These are phyloP conservation scores for Pyrrhoderma noxium DNA, from an alignment of 1,284 basidiomycete species.

Conservation along the genomic window DNA sequence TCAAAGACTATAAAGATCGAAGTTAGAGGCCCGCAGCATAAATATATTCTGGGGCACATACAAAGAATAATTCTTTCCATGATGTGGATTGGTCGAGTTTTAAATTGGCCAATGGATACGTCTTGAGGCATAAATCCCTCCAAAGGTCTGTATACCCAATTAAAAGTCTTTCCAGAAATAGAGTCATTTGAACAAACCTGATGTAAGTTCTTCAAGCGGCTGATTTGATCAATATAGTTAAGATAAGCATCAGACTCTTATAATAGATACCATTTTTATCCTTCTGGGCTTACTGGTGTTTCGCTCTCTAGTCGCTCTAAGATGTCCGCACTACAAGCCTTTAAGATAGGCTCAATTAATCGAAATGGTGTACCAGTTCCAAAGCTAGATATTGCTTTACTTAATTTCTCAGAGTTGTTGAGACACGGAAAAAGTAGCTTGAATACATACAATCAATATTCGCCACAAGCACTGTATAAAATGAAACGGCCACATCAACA, in stretches of 20 bases:
- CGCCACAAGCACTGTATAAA: constrained; percentile 12
- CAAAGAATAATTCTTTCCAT: constrained; percentile 66
- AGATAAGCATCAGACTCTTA: constrained; percentile 3
- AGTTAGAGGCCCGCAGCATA: neutral
- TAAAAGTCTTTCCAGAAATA: constrained; percentile 18
- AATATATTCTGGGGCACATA: constrained; percentile 29
- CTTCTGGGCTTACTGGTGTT: constrained; percentile 49
- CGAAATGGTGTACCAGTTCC: constrained; percentile 53
- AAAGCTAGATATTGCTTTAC: constrained; percentile 43
- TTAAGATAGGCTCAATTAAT: constrained; percentile 62
- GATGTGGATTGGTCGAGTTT: constrained; percentile 42
- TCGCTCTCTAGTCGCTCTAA: constrained; percentile 57
- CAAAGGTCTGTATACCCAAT: constrained; percentile 49
- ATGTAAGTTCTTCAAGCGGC: constrained; percentile 52
- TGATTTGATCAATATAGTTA: too few species aligned
- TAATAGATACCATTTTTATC: neutral
- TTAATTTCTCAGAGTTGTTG: neutral
- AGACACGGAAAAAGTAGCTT: too few species aligned
- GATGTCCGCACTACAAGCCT: constrained; percentile 62
- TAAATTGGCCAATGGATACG: constrained; percentile 46
- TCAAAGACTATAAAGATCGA: constrained; percentile 36
- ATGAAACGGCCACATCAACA: neutral
- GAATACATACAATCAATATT: constrained; percentile 15
- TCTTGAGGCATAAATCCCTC: constrained; percentile 54
- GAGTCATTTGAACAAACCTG: constrained; percentile 39